phyloP scores from a whole-genome alignment of 495 filamentous ascomycete species.

The Diplogelasinospora grovesii region DNA sequence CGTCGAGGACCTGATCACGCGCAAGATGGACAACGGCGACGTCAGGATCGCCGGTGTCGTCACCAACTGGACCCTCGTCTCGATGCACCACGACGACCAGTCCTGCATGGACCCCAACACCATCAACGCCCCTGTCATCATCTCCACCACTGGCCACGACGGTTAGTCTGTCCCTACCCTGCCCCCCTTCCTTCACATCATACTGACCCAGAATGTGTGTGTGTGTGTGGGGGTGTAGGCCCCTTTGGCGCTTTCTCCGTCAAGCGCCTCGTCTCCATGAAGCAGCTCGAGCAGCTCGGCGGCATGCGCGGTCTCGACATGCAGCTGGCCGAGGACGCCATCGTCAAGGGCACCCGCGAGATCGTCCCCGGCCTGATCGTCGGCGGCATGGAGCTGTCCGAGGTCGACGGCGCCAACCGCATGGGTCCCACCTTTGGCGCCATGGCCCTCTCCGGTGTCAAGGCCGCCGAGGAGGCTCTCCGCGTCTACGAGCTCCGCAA shows the following conservation, averaged over 20 bases:
- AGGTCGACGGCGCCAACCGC: constrained; percentile 82
- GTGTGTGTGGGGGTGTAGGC: constrained; percentile 22
- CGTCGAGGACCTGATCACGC: constrained; percentile 87
- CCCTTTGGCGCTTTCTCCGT: constrained; percentile 86
- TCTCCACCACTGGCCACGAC: constrained; percentile 86
- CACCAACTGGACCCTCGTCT: constrained; percentile 88
- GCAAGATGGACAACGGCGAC: constrained; percentile 36
- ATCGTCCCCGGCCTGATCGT: constrained; percentile 79
- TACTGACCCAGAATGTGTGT: too few relatives aligned
- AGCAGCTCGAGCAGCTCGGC: constrained; percentile 69
- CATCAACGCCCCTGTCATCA: constrained; percentile 80
- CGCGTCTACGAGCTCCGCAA: constrained; percentile 70
- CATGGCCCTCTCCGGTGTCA: constrained; percentile 78
- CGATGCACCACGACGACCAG: constrained; percentile 80
- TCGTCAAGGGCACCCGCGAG: constrained; percentile 83
- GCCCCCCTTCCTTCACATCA: neutral
- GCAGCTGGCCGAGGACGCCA: constrained; percentile 82
- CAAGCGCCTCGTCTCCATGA: constrained; percentile 80
- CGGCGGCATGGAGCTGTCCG: constrained; percentile 89
- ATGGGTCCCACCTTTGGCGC: constrained; percentile 75
- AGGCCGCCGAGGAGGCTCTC: constrained; percentile 79
- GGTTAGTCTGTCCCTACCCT: constrained; percentile 22
- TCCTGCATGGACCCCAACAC: constrained; percentile 95
- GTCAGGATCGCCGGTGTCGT: constrained; percentile 80
- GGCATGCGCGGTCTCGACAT: constrained; percentile 91